Evolutionary conservation across 2,329 filamentous ascomycete genomes (phyloP).

Genomic region (Colletotrichum spinosum): DNA sequence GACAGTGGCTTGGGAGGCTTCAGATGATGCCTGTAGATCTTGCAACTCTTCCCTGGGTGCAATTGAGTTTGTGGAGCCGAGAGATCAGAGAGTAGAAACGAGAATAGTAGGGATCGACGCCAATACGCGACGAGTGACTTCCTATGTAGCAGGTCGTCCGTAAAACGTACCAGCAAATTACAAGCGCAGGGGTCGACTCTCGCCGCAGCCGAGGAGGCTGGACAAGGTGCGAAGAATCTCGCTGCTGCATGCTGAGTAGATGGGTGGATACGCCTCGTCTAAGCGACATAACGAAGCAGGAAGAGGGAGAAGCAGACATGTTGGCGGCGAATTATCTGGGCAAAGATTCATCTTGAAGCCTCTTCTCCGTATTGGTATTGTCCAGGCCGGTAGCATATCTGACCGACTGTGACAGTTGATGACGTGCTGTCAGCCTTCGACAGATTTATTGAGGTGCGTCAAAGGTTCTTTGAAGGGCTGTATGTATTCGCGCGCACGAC

Average conservation of each 20-base stretch:
- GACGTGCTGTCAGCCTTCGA: neutral
- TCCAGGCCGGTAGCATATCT: neutral
- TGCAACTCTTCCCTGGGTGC: slow-evolving; percentile 23
- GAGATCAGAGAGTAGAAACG: slow-evolving; percentile 16
- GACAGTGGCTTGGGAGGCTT: slow-evolving; percentile 28
- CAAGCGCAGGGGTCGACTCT: slow-evolving; percentile 17
- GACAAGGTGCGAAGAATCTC: slow-evolving; percentile 1
- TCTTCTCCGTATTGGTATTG: neutral
- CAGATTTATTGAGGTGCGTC: too few relatives aligned
- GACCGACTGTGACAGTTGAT: neutral
- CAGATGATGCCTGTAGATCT: slow-evolving; percentile 36
- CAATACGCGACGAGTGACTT: slow-evolving; percentile 13
- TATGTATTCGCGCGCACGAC: too few relatives aligned
- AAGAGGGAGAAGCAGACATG: neutral
- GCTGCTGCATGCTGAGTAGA: neutral
- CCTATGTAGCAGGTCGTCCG: slow-evolving; percentile 16
- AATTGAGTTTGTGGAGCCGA: slow-evolving; percentile 32
- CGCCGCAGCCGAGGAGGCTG: slow-evolving; percentile 12
- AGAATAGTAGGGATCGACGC: slow-evolving; percentile 28
- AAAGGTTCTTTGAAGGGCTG: too few relatives aligned
- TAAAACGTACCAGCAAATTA: slow-evolving; percentile 32
- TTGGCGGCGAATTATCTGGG: too few relatives aligned
- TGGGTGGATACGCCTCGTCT: slow-evolving; percentile 5
- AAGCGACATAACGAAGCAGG: slow-evolving; percentile 9
- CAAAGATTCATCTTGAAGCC: neutral